Conservation (phyloP, 108 stramenopile species). For the Skeletonema tropicum region DNA sequence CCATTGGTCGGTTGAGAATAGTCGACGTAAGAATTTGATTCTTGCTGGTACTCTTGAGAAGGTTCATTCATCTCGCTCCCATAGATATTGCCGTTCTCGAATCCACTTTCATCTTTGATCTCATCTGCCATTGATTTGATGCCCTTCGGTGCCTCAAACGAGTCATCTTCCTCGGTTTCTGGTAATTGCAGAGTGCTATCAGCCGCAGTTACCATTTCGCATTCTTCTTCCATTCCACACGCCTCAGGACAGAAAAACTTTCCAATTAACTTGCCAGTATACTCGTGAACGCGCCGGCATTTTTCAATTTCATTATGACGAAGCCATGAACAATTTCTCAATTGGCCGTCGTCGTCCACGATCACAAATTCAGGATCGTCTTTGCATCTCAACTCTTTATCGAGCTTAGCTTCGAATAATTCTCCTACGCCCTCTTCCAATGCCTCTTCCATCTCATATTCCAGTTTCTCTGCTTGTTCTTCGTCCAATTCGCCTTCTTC, state of each 20-base stretch:
- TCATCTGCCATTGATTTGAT: constrained; percentile 13
- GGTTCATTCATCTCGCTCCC: neutral
- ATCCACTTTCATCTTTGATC: neutral
- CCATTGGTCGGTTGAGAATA: neutral
- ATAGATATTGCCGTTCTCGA: neutral
- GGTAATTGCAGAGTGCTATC: neutral
- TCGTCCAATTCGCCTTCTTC: neutral
- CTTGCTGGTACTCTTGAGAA: neutral
- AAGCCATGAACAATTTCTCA: constrained; percentile 20
- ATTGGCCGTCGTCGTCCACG: constrained; percentile 5
- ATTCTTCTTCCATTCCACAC: constrained; percentile 30
- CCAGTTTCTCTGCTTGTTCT: neutral
- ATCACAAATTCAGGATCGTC: constrained; percentile 29
- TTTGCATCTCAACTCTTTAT: constrained; percentile 10
- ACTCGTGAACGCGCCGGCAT: constrained; percentile 8
- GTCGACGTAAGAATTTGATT: neutral
- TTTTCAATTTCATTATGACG: neutral
- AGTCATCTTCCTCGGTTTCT: neutral
- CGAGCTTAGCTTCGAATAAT: neutral
- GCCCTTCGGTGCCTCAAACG: neutral
- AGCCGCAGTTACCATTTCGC: neutral
- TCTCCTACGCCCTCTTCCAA: neutral
- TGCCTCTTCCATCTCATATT: neutral
- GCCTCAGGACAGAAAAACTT: constrained; percentile 29
- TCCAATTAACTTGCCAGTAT: constrained; percentile 24